A percentile compares a stretch with the other conserved stretches of the same genome.
phyloP scores from a whole-genome alignment of 176 grass and related monocot genomes.

The Zea luxurians region DNA sequence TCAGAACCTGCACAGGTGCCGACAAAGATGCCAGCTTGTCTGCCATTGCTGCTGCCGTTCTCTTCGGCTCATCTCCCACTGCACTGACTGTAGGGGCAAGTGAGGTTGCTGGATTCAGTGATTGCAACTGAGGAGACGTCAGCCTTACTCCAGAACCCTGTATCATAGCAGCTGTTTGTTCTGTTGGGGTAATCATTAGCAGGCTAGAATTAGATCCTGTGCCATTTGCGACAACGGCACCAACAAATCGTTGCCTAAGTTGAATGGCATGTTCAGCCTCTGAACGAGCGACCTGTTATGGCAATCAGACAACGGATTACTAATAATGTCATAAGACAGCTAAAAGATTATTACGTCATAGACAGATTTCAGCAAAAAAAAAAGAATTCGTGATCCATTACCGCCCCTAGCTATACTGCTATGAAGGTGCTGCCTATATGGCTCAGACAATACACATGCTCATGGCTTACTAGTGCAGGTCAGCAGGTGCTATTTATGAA shows the following conservation, averaged over 20 bases:
- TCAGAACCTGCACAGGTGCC: constrained; percentile 52
- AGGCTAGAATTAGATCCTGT: constrained; percentile 30
- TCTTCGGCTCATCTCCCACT: constrained; percentile 61
- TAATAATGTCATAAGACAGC: background rate
- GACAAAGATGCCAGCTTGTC: constrained; percentile 82
- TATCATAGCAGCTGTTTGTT: constrained; percentile 30
- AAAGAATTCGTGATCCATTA: no score
- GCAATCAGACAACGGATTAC: constrained; percentile 13
- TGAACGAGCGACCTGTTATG: constrained; percentile 54
- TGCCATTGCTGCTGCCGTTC: constrained; percentile 78
- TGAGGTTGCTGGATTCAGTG: constrained; percentile 45
- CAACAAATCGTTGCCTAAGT: constrained; percentile 42
- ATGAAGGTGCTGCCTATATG: background rate
- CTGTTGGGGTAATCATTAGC: constrained; percentile 38
- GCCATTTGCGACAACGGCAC: constrained; percentile 22
- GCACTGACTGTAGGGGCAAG: constrained; percentile 34
- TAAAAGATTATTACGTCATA: background rate
- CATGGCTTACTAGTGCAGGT: background rate
- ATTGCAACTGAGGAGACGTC: constrained; percentile 42
- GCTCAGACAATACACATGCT: background rate
- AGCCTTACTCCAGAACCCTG: constrained; percentile 20
- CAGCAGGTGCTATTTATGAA: background rate
- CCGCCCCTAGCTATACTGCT: no score
- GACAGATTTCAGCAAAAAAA: constrained; percentile 9
- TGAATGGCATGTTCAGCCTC: constrained; percentile 42